Evolutionary conservation across 2,329 filamentous ascomycete species (phyloP).

Genomic region (Neocucurbitaria cava): DNA sequence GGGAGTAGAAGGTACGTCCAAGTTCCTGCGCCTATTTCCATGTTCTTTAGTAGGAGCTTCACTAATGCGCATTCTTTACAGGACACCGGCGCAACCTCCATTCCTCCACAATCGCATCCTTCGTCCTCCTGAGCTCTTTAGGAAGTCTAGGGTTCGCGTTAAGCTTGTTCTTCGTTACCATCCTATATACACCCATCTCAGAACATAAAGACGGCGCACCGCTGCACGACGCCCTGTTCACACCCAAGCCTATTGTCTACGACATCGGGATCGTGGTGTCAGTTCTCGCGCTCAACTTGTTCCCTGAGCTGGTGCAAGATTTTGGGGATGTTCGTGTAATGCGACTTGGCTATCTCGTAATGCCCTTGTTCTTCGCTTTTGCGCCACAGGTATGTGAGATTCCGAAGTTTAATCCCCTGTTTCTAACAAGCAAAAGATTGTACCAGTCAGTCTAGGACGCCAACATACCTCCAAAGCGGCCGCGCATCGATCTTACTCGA

Average conservation of each 20-base stretch:
- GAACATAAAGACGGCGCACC: constrained; percentile 43
- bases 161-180: constrained; percentile 67
- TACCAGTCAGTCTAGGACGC: constrained; percentile 59
- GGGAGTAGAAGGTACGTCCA: constrained; percentile 60
- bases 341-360: constrained; percentile 32
- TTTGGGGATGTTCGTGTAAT: constrained; percentile 31
- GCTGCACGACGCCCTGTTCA: constrained; percentile 42
- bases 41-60: neutral
- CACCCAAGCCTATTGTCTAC: constrained; percentile 41
- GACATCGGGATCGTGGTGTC: constrained; percentile 56
- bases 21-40: neutral
- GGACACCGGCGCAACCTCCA: constrained; percentile 63
- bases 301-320: constrained; percentile 34
- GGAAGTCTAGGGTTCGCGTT: constrained; percentile 68
- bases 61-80: constrained; percentile 21
- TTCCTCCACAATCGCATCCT: constrained; percentile 58
- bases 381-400: constrained; percentile 35
- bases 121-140: constrained; percentile 65
- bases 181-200: constrained; percentile 64
- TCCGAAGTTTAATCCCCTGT: neutral
- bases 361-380: constrained; percentile 47
- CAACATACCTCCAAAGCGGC: constrained; percentile 51
- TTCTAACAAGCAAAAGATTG: constrained; percentile 35
- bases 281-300: constrained; percentile 54
- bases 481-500: constrained; percentile 52